A percentile compares a stretch with the other conserved stretches of the same genome.
These are phyloP conservation scores for Porcisia hertigi DNA, from an alignment of 208 protist species.

Conservation along the genomic window DNA sequence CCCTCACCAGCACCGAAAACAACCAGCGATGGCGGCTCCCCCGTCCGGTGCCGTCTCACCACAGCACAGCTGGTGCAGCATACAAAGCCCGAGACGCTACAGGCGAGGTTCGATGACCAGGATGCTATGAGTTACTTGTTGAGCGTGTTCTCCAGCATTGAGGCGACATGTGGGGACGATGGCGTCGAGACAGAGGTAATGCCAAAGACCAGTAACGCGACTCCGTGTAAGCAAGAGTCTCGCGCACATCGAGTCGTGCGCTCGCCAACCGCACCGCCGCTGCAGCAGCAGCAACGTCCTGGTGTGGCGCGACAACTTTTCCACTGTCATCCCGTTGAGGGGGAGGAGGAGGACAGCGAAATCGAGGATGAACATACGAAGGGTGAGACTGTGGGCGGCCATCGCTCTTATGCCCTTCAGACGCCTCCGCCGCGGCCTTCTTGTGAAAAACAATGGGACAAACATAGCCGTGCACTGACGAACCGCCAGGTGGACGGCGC, in stretches of 20 bases:
- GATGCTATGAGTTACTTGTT: slow-evolving; percentile 38
- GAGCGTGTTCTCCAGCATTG: slow-evolving; percentile 25
- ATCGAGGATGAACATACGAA: background rate
- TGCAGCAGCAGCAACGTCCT: background rate
- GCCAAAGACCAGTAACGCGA: background rate
- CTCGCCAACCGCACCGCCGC: background rate
- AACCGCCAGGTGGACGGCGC: background rate
- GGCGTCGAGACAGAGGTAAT: background rate
- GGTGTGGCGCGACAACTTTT: slow-evolving; percentile 9
- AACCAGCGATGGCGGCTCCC: background rate
- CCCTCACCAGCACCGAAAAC: background rate
- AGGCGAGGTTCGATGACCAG: slow-evolving; percentile 6
- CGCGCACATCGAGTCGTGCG: background rate
- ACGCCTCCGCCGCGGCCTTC: background rate
- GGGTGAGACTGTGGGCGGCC: background rate
- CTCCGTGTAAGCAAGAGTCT: background rate
- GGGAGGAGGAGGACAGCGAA: background rate
- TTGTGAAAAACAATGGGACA: background rate
- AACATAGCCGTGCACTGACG: background rate
- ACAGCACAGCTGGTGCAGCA: background rate
- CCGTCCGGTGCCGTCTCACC: background rate
- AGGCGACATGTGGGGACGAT: background rate
- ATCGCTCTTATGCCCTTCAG: background rate
- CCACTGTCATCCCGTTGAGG: background rate
- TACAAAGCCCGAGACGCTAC: background rate